Base-by-base conservation (phyloP, 1,284 basidiomycete species). In the Apiotrichum brassicae region DNA sequence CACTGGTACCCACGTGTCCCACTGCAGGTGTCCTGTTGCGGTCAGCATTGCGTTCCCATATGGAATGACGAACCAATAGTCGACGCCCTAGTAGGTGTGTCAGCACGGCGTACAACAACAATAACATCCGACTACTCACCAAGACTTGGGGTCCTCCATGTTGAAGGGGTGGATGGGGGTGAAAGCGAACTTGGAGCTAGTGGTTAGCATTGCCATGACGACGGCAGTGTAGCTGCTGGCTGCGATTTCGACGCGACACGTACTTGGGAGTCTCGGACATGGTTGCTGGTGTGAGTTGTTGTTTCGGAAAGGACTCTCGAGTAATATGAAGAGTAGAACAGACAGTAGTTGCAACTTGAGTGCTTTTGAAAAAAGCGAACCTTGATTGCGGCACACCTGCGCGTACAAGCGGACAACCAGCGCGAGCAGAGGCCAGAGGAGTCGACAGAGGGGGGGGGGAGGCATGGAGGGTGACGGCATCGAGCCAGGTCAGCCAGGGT, bases 131-230 rank as follows among this genome's bases (percentile, higher is more conserved):
- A 35, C 35, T 18, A 54, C 66, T 36, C 43, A 70, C 72, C 72
- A 74, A n/a, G 64, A 58, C 53, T 65, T 70, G 37, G 72, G 69
- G n/a, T 68, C 55, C 22, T 66, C 63, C 63, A 74, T 69, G 51
- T 73, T 55, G 60, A 74, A 74, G 8, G 72, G 72, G 56, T 74
- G 72, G 44, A 72, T 65, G 11, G 71, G 72, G 42, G 65, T 66
- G 54, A 74, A 74, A 14, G 69, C 70, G 44, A 43, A 52, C 42
- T 51, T 45, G 42, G 34, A 35, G 43, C 30, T 33, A 16, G 20
- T 3, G 30, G 28, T 30, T 14, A 14, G 28, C 28, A 30, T 14
- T 30, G n/a, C n/a, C n/a, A n/a, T n/a, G n/a, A n/a, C n/a, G n/a
- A n/a, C n/a, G n/a, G n/a, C 28, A 14, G 28, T 30, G 8, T 8